Percentiles rank a stretch among this genome's conserved stretches.
Evolutionary conservation across 106 monocot species (phyloP).

Genomic region (Hemerocallis citrina): DNA sequence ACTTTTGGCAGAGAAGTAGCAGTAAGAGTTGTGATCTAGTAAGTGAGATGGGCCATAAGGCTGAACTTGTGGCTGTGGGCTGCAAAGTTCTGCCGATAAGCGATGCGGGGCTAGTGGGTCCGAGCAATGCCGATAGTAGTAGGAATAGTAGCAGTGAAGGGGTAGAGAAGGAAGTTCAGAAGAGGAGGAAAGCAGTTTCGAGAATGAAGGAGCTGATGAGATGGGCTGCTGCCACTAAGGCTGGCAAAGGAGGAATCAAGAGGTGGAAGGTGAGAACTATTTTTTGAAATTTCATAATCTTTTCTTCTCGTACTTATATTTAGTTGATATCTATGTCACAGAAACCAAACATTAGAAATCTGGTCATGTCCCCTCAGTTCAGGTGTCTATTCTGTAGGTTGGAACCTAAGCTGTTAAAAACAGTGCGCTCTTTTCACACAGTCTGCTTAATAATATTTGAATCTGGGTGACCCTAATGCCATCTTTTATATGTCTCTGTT

Average conservation of each 20-base stretch:
- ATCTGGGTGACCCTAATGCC: no score
- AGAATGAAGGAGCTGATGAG: constrained; percentile 51
- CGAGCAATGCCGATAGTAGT: constrained; percentile 1
- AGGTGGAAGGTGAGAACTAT: constrained; percentile 33
- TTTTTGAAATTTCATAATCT: no score
- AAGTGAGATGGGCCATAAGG: constrained; percentile 8
- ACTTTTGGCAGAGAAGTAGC: constrained; percentile 2
- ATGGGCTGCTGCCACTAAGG: constrained; percentile 43
- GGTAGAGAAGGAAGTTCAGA: constrained; percentile 14
- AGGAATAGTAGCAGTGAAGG: background rate
- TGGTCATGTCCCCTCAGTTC: no score
- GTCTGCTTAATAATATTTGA: no score
- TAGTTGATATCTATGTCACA: no score
- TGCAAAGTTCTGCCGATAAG: constrained; percentile 55
- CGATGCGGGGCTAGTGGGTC: constrained; percentile 7
- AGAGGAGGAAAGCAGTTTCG: constrained; percentile 17
- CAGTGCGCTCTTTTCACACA: no score
- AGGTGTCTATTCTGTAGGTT: no score
- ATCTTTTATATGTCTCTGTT: no score
- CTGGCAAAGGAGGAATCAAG: constrained; percentile 22
- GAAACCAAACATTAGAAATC: no score
- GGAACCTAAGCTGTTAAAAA: no score
- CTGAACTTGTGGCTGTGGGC: constrained; percentile 12
- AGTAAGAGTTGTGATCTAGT: no score
- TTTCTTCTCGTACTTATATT: no score